Evolutionary conservation across 2,329 filamentous ascomycete genomes (phyloP), one percentile per base, ranked within the genome.

Genomic region (Xylariaceae sp.): DNA sequence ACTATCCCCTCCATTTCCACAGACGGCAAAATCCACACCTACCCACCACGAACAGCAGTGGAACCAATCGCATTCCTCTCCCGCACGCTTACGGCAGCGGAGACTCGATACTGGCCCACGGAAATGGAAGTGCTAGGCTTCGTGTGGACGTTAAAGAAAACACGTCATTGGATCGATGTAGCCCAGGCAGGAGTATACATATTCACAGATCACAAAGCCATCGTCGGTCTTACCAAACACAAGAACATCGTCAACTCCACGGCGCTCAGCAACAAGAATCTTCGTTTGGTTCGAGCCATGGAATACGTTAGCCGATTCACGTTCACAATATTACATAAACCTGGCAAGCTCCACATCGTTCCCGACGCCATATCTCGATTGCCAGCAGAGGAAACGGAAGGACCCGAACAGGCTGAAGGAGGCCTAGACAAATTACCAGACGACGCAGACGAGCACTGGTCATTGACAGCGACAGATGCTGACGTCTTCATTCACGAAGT

Each of bases 161-260:
- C 44, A 10, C 13, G 30, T 10, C 53, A 55, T n/a, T 55, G 53
- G 53, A 7, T 55, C 1, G n/a, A 55, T 8, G 48, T 51, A 1
- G 48, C 53, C 30, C 23, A 39, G 5, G 23, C 23, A 6, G 44
- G 44, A 3, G 44, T 55, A 1, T 37, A 17, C 13, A n/a, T 55
- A 9, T 55, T 55, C 44, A 55, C 53, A 11, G 53, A 55, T n/a
- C 30, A 39, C 30, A 48, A 11, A 4, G 53, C 44, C n/a, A 55
- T 55, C 2, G 5, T 55, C 5, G 53, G 53, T 0, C 11, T 55
- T 3, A 13, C 45, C 3, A 39, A 37, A 4, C 44, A 39, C 8
- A 7, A 13, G 11, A 45, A 55, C 9, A 18, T 49, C 1, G 45
- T 50, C 9, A 55, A 55, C 34, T 55, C 53, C 4, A 49, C 52